phyloP scores from a whole-genome alignment of 1,139 yeast genomes.

The Martiniozyma asiatica region DNA sequence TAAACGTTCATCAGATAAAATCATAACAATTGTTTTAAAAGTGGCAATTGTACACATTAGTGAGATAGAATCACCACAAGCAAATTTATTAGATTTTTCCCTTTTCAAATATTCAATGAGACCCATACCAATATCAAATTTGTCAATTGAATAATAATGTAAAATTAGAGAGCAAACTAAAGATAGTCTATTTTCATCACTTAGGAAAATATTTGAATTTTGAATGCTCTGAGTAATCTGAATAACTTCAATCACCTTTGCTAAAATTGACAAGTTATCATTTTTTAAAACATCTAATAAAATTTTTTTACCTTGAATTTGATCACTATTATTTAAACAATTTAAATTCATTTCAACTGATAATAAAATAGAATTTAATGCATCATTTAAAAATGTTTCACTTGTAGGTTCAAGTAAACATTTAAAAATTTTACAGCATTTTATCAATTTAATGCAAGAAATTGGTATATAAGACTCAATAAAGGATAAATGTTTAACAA shows the following conservation, averaged over 20 bases:
- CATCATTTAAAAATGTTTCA: conserved; percentile 11
- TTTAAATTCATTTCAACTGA: conserved; percentile 14
- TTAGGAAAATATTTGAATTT: conserved; percentile 11
- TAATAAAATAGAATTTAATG: conserved; percentile 15
- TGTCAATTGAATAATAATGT: conserved; percentile 16
- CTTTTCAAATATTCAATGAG: conserved; percentile 15
- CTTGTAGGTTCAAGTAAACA: conserved; percentile 15
- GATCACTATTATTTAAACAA: conserved; percentile 6
- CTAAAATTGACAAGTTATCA: conserved; percentile 9
- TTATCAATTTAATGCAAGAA: conserved; percentile 16
- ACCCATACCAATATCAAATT: conserved; percentile 13
- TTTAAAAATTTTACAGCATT: conserved; percentile 17
- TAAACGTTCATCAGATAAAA: conserved; percentile 9
- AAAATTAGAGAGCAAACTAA: conserved; percentile 19
- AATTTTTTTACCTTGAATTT: conserved; percentile 3
- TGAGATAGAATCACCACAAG: conserved; percentile 13
- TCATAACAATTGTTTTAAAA: conserved; percentile 14
- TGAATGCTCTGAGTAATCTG: conserved; percentile 7
- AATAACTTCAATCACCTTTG: conserved; percentile 13
- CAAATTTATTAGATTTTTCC: conserved; percentile 7
- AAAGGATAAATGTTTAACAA: conserved; percentile 9
- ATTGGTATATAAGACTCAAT: conserved; percentile 16
- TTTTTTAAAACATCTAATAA: conserved; percentile 2
- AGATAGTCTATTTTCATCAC: conserved; percentile 19
- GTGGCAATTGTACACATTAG: conserved; percentile 19